Percentiles rank a stretch among this genome's conserved stretches.
These are phyloP conservation scores for Fonsecaea pedrosoi DNA, from an alignment of 2,329 filamentous ascomycete species.

Conservation along the genomic window DNA sequence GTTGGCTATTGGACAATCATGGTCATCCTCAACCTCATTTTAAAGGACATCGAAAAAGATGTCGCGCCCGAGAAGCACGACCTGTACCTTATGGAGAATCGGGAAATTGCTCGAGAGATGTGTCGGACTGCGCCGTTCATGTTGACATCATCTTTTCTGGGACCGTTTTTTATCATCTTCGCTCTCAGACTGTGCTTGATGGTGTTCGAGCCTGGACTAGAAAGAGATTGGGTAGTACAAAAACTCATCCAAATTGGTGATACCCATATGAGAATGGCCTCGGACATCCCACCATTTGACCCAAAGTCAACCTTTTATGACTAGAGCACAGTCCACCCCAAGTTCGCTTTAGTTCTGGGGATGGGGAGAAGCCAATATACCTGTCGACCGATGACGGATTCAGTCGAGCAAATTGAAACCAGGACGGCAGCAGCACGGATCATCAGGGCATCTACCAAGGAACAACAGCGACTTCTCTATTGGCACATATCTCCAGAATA, in stretches of 20 bases:
- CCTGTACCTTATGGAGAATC: slow-evolving; percentile 37
- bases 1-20: slow-evolving; percentile 39
- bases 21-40: slow-evolving; percentile 35
- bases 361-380: neutral
- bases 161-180: slow-evolving; percentile 40
- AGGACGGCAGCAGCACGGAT: neutral
- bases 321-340: neutral
- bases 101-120: slow-evolving; percentile 35
- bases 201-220: slow-evolving; percentile 34
- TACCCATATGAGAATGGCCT: slow-evolving; percentile 40
- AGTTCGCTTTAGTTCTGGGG: neutral
- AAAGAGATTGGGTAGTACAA: slow-evolving; percentile 37
- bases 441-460: neutral
- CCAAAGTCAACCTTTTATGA: neutral
- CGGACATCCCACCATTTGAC: slow-evolving; percentile 29
- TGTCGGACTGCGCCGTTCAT: slow-evolving; percentile 37
- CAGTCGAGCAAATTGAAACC: neutral
- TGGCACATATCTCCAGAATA: neutral
- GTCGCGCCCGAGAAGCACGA: slow-evolving; percentile 30
- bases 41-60: slow-evolving; percentile 32
- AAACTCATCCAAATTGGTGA: slow-evolving; percentile 37
- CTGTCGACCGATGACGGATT: neutral
- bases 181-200: slow-evolving; percentile 37
- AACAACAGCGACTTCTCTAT: neutral
- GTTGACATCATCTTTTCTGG: slow-evolving; percentile 40